These are phyloP conservation scores for Phaeosphaeriaceae sp. DNA, from an alignment of 2,329 filamentous ascomycete species.

Conservation along the genomic window DNA sequence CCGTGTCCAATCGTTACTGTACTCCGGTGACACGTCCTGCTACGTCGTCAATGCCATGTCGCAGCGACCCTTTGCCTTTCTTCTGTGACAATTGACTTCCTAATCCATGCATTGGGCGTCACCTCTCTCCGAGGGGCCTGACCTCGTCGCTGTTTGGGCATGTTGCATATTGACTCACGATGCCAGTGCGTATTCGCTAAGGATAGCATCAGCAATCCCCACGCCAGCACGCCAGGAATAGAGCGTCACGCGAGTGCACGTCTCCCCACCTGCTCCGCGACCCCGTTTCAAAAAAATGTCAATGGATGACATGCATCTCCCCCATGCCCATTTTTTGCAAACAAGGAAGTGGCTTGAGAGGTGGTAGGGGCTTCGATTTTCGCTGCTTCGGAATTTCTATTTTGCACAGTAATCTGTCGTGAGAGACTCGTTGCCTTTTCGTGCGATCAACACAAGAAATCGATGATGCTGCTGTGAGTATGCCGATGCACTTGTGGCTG, in stretches of 20 bases:
- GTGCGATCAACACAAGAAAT: background rate
- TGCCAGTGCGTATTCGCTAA: conserved; percentile 4
- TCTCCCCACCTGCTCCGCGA: conserved; percentile 15
- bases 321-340: conserved; percentile 7
- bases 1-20: conserved; percentile 26
- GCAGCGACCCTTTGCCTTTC: conserved; percentile 1
- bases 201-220: conserved; percentile 2
- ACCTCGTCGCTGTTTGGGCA: conserved; percentile 3
- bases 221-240: conserved; percentile 11
- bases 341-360: background rate
- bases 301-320: conserved; percentile 40
- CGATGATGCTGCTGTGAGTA: conserved; percentile 15
- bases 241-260: conserved; percentile 11
- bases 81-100: background rate
- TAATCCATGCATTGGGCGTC: conserved; percentile 3
- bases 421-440: background rate
- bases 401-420: background rate
- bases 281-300: conserved; percentile 11
- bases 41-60: conserved; percentile 9
- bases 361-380: conserved; percentile 2
- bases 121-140: background rate
- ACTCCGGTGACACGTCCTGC: conserved; percentile 2
- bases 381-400: conserved; percentile 6
- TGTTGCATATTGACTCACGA: conserved; percentile 6
- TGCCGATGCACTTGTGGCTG: conserved; percentile 19